A percentile compares a stretch with the other conserved stretches of the same genome.
These are phyloP conservation scores for Priceomyces castillae DNA, from an alignment of 805 yeast species.

Conservation along the genomic window DNA sequence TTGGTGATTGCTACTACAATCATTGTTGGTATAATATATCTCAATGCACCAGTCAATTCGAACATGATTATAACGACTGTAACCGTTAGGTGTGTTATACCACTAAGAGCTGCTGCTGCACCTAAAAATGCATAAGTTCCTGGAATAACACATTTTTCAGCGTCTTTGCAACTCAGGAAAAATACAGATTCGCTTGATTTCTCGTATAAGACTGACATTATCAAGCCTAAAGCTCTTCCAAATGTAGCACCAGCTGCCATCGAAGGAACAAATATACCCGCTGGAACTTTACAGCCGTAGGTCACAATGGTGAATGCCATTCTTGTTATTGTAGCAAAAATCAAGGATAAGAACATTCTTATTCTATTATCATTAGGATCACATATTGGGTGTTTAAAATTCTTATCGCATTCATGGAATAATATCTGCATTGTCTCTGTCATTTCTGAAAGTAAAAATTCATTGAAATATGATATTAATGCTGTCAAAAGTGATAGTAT, in stretches of 20 bases:
- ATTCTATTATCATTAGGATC: slow-evolving; percentile 25
- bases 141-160: slow-evolving; percentile 69
- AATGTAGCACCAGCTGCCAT: slow-evolving; percentile 96
- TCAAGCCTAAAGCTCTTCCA: slow-evolving; percentile 81
- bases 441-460: slow-evolving; percentile 83
- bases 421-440: slow-evolving; percentile 90
- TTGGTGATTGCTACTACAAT: slow-evolving; percentile 89
- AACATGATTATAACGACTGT: slow-evolving; percentile 95
- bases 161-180: slow-evolving; percentile 31
- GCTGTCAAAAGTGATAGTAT: slow-evolving; percentile 68
- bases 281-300: slow-evolving; percentile 92
- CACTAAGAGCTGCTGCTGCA: slow-evolving; percentile 92
- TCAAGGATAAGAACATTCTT: slow-evolving; percentile 49
- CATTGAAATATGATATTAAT: slow-evolving; percentile 75
- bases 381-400: slow-evolving; percentile 43
- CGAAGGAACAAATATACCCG: slow-evolving; percentile 96
- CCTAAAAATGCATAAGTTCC: slow-evolving; percentile 96
- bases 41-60: slow-evolving; percentile 92
- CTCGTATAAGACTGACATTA: slow-evolving; percentile 49
- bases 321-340: slow-evolving; percentile 70
- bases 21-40: slow-evolving; percentile 93
- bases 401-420: slow-evolving; percentile 74
- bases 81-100: slow-evolving; percentile 88
- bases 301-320: slow-evolving; percentile 74
- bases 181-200: slow-evolving; percentile 33